Conservation (phyloP, 495 filamentous ascomycete species). For the Rhizodiscina lignyota region DNA sequence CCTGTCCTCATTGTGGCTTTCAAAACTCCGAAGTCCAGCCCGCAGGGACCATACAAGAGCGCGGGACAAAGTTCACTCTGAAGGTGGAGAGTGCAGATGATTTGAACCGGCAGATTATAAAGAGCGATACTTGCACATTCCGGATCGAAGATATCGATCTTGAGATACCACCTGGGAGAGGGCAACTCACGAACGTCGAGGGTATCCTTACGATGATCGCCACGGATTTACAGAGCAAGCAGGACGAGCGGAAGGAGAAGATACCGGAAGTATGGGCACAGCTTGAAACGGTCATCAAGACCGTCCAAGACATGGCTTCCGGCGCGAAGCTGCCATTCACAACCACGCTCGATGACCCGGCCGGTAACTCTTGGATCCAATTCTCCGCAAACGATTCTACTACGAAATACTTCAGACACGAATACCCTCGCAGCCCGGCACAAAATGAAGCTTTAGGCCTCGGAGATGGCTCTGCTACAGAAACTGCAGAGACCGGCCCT, state of each 20-base stretch:
- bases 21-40: slow-evolving; percentile 83
- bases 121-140: slow-evolving; percentile 70
- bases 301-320: slow-evolving; percentile 53
- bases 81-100: slow-evolving; percentile 52
- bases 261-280: slow-evolving; percentile 60
- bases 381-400: slow-evolving; percentile 50
- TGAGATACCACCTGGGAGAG: slow-evolving; percentile 76
- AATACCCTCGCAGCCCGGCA: slow-evolving; percentile 65
- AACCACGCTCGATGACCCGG: slow-evolving; percentile 69
- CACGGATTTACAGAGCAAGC: slow-evolving; percentile 58
- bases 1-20: slow-evolving; percentile 74
- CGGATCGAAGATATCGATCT: slow-evolving; percentile 74
- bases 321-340: slow-evolving; percentile 74
- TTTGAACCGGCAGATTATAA: slow-evolving; percentile 73
- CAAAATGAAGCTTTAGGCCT: slow-evolving; percentile 76
- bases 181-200: slow-evolving; percentile 83
- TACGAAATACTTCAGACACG: slow-evolving; percentile 64
- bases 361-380: slow-evolving; percentile 96
- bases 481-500: not conserved
- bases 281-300: slow-evolving; percentile 53
- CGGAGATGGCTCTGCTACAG: slow-evolving; percentile 18
- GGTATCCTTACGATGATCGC: slow-evolving; percentile 63
- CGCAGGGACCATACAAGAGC: slow-evolving; percentile 78
- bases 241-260: slow-evolving; percentile 53
- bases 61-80: slow-evolving; percentile 64